Percentiles rank a stretch among this genome's conserved stretches.
phyloP scores from a whole-genome alignment of 257 asterid species.

The Nicotiana undulata region DNA sequence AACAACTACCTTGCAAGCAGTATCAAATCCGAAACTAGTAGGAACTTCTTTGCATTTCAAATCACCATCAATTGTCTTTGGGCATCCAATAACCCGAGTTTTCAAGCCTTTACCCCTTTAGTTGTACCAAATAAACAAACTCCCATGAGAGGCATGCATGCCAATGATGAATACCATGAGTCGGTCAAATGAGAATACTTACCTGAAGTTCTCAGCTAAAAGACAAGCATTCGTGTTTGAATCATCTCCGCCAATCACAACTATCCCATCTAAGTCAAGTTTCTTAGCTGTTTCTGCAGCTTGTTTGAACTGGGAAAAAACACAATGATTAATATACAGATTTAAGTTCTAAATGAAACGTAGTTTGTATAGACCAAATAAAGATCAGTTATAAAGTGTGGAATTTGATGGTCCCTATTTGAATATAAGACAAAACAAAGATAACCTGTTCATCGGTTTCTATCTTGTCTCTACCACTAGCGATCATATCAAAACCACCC shows the following conservation, averaged over 20 bases:
- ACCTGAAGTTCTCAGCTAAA: conserved; percentile 83
- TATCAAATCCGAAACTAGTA: conserved; percentile 91
- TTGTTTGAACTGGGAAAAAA: conserved; percentile 68
- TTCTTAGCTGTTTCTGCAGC: conserved; percentile 85
- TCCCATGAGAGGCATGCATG: neutral
- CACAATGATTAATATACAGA: conserved; percentile 5
- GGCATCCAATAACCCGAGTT: conserved; percentile 94
- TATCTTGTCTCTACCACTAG: conserved; percentile 98
- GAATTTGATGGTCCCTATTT: neutral
- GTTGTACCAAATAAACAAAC: neutral
- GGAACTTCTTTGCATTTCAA: conserved; percentile 94
- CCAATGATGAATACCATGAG: neutral
- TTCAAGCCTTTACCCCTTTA: conserved; percentile 67
- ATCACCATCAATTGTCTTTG: conserved; percentile 99
- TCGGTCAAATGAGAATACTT: neutral
- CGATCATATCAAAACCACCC: conserved; percentile 99
- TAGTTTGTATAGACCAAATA: neutral
- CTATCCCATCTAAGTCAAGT: conserved; percentile 95
- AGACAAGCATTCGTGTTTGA: conserved; percentile 99
- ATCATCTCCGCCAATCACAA: conserved; percentile 99
- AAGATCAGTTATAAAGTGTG: neutral
- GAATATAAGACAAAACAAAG: neutral
- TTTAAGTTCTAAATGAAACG: neutral
- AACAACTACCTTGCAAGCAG: conserved; percentile 94
- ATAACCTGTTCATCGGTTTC: conserved; percentile 95